Percentiles rank a stretch among this genome's conserved stretches.
phyloP scores from a whole-genome alignment of 441 rosid species.

The Pelargonium myrrhifolium region DNA sequence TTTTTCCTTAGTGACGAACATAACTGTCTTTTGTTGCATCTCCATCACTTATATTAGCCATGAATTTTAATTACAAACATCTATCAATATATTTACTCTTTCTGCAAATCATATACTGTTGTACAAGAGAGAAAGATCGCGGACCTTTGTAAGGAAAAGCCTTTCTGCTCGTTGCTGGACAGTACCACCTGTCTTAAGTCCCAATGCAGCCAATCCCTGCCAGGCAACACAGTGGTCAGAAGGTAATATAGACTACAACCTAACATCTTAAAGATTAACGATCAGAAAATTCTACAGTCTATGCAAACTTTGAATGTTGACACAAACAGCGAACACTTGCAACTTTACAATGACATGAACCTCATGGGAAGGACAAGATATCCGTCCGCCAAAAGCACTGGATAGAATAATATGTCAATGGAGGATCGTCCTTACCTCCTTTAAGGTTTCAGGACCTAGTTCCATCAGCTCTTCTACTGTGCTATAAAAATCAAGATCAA shows the following conservation, averaged over 20 bases:
- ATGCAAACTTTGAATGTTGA: neutral
- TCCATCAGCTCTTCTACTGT: slow-evolving; percentile 81
- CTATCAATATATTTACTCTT: neutral
- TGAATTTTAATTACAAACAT: neutral
- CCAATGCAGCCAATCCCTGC: slow-evolving; percentile 82
- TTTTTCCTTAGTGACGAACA: neutral
- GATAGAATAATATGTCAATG: slow-evolving; percentile 4
- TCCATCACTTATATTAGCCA: neutral
- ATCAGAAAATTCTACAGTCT: neutral
- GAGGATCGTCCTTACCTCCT: slow-evolving; percentile 47
- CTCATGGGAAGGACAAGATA: neutral
- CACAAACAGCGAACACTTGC: neutral
- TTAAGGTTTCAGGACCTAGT: slow-evolving; percentile 86
- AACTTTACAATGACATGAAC: neutral
- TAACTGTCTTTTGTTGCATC: neutral
- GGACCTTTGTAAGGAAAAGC: slow-evolving; percentile 88
- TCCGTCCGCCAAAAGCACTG: neutral
- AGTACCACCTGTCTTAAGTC: slow-evolving; percentile 93
- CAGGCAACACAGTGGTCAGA: slow-evolving; percentile 16
- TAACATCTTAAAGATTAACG: too few species aligned
- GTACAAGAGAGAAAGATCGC: slow-evolving; percentile 8
- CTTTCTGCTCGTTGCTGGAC: slow-evolving; percentile 91
- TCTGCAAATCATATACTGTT: neutral
- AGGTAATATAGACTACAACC: neutral
- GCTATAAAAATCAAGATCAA: slow-evolving; percentile 89